Conservation (phyloP, 495 filamentous ascomycete species). For the Penicillium bovifimosum region DNA sequence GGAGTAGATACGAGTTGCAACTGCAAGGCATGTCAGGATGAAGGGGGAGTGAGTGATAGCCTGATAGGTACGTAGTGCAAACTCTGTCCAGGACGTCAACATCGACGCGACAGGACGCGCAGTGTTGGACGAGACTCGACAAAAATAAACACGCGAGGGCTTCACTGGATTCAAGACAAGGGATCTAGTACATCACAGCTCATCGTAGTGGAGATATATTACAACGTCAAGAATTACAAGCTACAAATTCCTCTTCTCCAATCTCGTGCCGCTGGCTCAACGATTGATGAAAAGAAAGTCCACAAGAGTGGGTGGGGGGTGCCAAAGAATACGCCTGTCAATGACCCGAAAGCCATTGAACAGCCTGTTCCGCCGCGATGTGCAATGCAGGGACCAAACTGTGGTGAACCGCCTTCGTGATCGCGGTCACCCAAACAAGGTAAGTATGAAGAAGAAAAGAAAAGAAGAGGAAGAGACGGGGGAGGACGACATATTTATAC, state of each 20-base stretch:
- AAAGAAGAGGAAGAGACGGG: slow-evolving; percentile 25
- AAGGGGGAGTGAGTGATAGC: too few species aligned
- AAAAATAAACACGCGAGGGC: too few species aligned
- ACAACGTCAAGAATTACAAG: too few species aligned
- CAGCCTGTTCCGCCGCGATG: slow-evolving; percentile 61
- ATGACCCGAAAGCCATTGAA: slow-evolving; percentile 66
- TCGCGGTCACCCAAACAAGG: slow-evolving; percentile 60
- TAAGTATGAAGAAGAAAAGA: slow-evolving; percentile 66
- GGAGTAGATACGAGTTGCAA: too few species aligned
- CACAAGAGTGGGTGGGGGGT: slow-evolving; percentile 39
- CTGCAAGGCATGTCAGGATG: too few species aligned
- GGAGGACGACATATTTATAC: slow-evolving; percentile 23
- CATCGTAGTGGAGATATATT: too few species aligned
- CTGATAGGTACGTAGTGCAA: too few species aligned
- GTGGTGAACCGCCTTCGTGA: slow-evolving; percentile 58
- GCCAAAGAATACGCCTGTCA: slow-evolving; percentile 73
- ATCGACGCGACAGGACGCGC: too few species aligned
- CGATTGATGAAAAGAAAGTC: slow-evolving; percentile 54
- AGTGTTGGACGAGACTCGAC: too few species aligned
- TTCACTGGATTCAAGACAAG: too few species aligned
- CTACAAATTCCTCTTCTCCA: slow-evolving; percentile 45
- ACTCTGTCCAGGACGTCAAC: too few species aligned
- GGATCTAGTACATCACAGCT: too few species aligned
- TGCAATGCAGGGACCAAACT: slow-evolving; percentile 70
- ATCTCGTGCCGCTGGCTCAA: slow-evolving; percentile 37